Percentiles rank a stretch among this genome's conserved stretches.
phyloP scores from a whole-genome alignment of 495 filamentous ascomycete species.

The Xylaria palmicola region DNA sequence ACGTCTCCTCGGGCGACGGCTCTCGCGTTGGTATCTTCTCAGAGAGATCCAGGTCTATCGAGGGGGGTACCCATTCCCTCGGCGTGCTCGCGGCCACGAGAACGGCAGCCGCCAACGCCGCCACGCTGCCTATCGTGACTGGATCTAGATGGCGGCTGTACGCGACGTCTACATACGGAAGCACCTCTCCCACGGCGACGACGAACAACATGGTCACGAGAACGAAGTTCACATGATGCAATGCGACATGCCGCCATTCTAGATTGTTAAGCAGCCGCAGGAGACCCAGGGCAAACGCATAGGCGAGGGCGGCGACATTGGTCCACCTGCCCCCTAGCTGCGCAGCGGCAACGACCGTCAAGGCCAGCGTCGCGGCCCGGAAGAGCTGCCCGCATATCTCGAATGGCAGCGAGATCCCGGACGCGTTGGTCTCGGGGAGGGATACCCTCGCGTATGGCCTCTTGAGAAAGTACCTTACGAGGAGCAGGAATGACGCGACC shows the following conservation, averaged over 20 bases:
- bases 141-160: constrained; percentile 17
- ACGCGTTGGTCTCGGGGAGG: constrained; percentile 24
- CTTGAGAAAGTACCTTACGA: constrained; percentile 27
- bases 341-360: constrained; percentile 26
- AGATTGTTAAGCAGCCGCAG: constrained; percentile 31
- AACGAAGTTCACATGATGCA: constrained; percentile 41
- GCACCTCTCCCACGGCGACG: constrained; percentile 26
- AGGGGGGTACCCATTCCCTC: constrained; percentile 39
- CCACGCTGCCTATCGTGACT: constrained; percentile 25
- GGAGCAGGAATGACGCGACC: constrained; percentile 25
- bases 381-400: constrained; percentile 35
- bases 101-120: constrained; percentile 28
- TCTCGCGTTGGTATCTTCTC: constrained; percentile 27
- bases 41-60: constrained; percentile 26
- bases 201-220: constrained; percentile 28
- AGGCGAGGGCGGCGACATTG: constrained; percentile 27
- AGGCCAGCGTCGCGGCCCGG: constrained; percentile 31
- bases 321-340: constrained; percentile 25
- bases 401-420: constrained; percentile 28
- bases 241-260: constrained; percentile 37
- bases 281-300: constrained; percentile 38
- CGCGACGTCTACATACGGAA: constrained; percentile 31
- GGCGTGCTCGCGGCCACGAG: constrained; percentile 36
- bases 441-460: constrained; percentile 25
- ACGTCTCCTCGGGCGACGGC: constrained; percentile 48